Evolutionary conservation across 768 basidiomycete genomes (phyloP).

Genomic region (Boletus barrowsii): DNA sequence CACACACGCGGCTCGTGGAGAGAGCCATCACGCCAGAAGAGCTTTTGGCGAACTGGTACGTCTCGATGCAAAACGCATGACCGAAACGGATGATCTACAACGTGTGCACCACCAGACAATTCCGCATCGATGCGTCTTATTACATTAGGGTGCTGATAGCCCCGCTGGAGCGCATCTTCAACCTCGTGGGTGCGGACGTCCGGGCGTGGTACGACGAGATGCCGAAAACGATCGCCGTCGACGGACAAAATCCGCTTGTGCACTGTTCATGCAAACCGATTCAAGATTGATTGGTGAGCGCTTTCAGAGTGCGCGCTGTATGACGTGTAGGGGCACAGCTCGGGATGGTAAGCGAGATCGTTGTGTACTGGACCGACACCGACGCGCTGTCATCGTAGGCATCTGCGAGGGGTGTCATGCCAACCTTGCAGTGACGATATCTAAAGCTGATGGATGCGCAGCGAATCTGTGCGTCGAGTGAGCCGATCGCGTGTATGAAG

Average conservation of each 20-base stretch:
- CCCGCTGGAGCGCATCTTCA: too few species aligned
- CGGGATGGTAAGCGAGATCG: conserved; percentile 44
- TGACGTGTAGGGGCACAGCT: conserved; percentile 47
- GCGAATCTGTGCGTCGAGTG: conserved; percentile 59
- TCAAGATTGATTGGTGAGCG: conserved; percentile 65
- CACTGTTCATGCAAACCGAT: conserved; percentile 32
- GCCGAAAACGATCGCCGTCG: conserved; percentile 24
- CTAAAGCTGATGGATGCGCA: conserved; percentile 57
- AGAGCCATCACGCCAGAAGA: too few species aligned
- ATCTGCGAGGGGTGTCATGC: conserved; percentile 63
- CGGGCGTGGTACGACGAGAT: conserved; percentile 7
- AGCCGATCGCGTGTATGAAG: conserved; percentile 73
- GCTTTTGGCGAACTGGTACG: too few species aligned
- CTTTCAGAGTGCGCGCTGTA: conserved; percentile 67
- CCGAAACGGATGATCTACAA: too few species aligned
- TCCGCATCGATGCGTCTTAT: too few species aligned
- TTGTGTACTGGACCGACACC: neutral
- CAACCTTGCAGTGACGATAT: conserved; percentile 51
- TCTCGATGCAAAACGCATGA: too few species aligned
- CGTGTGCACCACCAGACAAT: too few species aligned
- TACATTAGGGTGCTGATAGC: too few species aligned
- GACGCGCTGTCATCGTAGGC: conserved; percentile 32
- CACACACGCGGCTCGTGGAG: conserved; percentile 35
- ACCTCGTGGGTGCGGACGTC: conserved; percentile 20
- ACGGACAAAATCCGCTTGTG: conserved; percentile 34